Base-by-base conservation (phyloP, 495 filamentous ascomycete genomes). In the Penicillium chermesinum region DNA sequence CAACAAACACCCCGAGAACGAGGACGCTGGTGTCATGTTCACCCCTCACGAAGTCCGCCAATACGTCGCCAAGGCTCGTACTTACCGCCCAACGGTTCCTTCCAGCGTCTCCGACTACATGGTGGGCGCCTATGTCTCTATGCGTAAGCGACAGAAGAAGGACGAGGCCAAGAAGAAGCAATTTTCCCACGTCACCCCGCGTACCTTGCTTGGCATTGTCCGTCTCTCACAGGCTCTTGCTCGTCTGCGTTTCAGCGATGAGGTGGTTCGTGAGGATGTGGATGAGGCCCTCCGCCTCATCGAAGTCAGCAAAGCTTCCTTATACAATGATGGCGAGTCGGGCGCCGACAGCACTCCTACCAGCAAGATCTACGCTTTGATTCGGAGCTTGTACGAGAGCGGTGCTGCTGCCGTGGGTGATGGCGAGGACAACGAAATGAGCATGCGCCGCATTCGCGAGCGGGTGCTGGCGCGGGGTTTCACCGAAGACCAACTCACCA, bases 141-240 rank as follows among this genome's bases (percentile, higher is more conserved):
- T 97, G 79, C 84, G 93, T 33, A 84, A 90, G 57, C 79, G 87
- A 54, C 88, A 94, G 56, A 90, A 91, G 67, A 79, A 84, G 42
- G 90, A 95, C 41, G 94, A 97, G 69, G 85, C 80, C 57, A 81
- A 79, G 55, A 88, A 89, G 68, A 85, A 89, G 60, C 86, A 90
- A 55, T 98, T 97, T 66, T 85, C 88, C 2, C 89, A 98, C 65
- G 89, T 89, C 21, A 91, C 90, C 2, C 86, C 90, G 2, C 89
- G 93, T 75, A 97, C 93, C 0, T 78, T 98, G 10, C 80, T 98
- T 1, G 93, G 91, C 59, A 82, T 96, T 27, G 73, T 97, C 9
- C 91, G 93, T 76, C 77, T 98, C 7, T 86, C 93, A 1, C 94
- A 98, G 65, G 93, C 93, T 8, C 78, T 98, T n/a, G 93, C 94